A percentile compares a stretch with the other conserved stretches of the same genome.
Conservation (phyloP, 768 basidiomycete genomes). For the Amanita exitialis region DNA sequence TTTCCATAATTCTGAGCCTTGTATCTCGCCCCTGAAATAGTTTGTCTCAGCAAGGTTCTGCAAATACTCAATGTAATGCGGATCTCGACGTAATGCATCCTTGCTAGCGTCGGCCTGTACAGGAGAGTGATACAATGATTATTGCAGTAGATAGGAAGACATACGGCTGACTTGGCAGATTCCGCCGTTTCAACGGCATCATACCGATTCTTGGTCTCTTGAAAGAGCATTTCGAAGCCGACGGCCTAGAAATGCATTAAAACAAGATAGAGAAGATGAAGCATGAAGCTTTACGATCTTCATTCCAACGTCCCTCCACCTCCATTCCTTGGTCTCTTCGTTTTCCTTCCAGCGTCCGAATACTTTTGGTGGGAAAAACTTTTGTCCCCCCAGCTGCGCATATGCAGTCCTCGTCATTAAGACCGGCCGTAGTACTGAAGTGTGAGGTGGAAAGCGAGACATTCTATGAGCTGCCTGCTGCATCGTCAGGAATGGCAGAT, state of each 20-base stretch:
- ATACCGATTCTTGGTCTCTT: conserved; percentile 62
- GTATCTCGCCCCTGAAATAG: conserved; percentile 72
- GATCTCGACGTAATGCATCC: conserved; percentile 55
- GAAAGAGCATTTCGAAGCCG: conserved; percentile 95
- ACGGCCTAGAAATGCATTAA: conserved; percentile 45
- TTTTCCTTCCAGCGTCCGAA: conserved; percentile 68
- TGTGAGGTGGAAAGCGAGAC: conserved; percentile 77
- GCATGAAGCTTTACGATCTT: conserved; percentile 56
- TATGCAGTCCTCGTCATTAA: conserved; percentile 87
- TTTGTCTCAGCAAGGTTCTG: conserved; percentile 49
- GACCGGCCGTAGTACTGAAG: conserved; percentile 50
- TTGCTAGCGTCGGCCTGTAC: conserved; percentile 52
- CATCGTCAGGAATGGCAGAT: background rate
- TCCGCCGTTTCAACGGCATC: conserved; percentile 27
- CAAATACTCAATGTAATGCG: conserved; percentile 65
- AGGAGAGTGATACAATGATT: conserved; percentile 3
- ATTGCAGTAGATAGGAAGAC: conserved; percentile 11
- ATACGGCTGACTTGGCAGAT: conserved; percentile 36
- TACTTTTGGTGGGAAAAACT: conserved; percentile 83
- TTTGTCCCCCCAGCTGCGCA: conserved; percentile 87
- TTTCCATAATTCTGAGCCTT: conserved; percentile 74
- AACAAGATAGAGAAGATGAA: conserved; percentile 1
- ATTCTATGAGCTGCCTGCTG: conserved; percentile 77
- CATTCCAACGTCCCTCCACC: conserved; percentile 83
- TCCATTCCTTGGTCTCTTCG: conserved; percentile 59